phyloP scores from a whole-genome alignment of 2,329 filamentous ascomycete genomes.

The Ophiostoma ips region DNA sequence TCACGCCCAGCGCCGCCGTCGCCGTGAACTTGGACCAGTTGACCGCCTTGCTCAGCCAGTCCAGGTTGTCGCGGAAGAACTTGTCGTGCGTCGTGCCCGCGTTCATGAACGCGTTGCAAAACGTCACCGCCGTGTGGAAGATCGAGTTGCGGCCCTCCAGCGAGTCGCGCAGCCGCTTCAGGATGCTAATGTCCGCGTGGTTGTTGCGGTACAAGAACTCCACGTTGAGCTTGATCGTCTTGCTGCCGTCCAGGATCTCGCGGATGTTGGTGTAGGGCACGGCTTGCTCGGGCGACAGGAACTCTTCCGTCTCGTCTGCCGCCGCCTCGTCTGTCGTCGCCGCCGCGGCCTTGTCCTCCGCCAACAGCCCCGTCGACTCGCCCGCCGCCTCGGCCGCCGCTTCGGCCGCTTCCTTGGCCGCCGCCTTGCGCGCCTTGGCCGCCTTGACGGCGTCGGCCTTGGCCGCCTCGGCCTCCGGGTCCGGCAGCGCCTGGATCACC shows the following conservation, averaged over 20 bases:
- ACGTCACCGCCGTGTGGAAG: conserved; percentile 93
- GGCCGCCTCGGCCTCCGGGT: conserved; percentile 25
- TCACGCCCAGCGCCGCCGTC: conserved; percentile 88
- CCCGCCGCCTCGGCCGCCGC: conserved; percentile 17
- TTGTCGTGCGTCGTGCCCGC: conserved; percentile 96
- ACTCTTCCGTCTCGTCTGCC: conserved; percentile 26
- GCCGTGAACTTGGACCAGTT: conserved; percentile 99
- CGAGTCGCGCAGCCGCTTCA: conserved; percentile 94
- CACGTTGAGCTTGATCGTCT: conserved; percentile 85
- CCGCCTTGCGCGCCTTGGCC: neutral
- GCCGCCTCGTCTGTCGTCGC: conserved; percentile 22
- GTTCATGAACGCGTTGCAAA: conserved; percentile 99
- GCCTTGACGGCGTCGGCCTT: neutral
- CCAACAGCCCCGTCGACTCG: conserved; percentile 36
- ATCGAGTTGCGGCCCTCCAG: conserved; percentile 94
- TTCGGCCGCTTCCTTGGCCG: conserved; percentile 29
- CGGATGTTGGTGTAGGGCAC: conserved; percentile 50
- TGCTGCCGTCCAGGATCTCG: conserved; percentile 68
- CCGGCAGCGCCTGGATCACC: conserved; percentile 67
- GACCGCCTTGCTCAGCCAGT: conserved; percentile 95
- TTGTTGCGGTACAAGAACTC: conserved; percentile 87
- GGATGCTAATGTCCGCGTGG: conserved; percentile 76
- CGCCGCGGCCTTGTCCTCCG: conserved; percentile 29
- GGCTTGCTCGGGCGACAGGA: conserved; percentile 33
- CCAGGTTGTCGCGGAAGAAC: conserved; percentile 95